phyloP scores from a whole-genome alignment of 2,329 filamentous ascomycete genomes.

The Cytospora chrysosperma region DNA sequence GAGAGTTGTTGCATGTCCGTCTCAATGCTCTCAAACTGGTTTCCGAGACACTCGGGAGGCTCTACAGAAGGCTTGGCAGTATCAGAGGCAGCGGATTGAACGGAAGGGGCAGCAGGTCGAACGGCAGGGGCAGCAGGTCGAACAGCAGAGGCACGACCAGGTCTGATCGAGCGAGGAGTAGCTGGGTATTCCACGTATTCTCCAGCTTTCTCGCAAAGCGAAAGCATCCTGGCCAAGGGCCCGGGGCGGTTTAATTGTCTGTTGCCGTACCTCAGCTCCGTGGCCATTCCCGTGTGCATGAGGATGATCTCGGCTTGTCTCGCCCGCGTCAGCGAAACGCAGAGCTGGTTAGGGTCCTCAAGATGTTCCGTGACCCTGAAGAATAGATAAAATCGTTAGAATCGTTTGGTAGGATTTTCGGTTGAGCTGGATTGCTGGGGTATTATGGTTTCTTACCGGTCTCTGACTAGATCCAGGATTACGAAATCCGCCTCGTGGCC shows the following conservation, averaged over 20 bases:
- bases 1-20: too few relatives aligned
- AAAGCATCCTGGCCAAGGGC: neutral
- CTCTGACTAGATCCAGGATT: slow-evolving; percentile 47
- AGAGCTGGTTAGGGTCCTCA: slow-evolving; percentile 44
- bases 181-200: neutral
- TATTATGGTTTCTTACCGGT: slow-evolving; percentile 21
- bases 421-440: neutral
- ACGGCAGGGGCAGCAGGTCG: too few relatives aligned
- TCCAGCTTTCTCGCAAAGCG: neutral
- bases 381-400: neutral
- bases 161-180: neutral
- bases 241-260: neutral
- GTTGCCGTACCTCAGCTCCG: neutral
- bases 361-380: slow-evolving; percentile 39
- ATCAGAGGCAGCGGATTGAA: too few relatives aligned
- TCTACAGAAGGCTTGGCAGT: too few relatives aligned
- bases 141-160: neutral
- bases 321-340: slow-evolving; percentile 46
- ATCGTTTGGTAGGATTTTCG: neutral
- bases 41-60: too few relatives aligned
- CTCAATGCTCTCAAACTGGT: too few relatives aligned
- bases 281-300: slow-evolving; percentile 40
- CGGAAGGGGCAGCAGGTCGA: too few relatives aligned
- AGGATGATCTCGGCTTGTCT: slow-evolving; percentile 46
- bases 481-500: slow-evolving; percentile 50